These are phyloP conservation scores for Buddleja alternifolia DNA, from an alignment of 257 asterid genomes.

Conservation along the genomic window DNA sequence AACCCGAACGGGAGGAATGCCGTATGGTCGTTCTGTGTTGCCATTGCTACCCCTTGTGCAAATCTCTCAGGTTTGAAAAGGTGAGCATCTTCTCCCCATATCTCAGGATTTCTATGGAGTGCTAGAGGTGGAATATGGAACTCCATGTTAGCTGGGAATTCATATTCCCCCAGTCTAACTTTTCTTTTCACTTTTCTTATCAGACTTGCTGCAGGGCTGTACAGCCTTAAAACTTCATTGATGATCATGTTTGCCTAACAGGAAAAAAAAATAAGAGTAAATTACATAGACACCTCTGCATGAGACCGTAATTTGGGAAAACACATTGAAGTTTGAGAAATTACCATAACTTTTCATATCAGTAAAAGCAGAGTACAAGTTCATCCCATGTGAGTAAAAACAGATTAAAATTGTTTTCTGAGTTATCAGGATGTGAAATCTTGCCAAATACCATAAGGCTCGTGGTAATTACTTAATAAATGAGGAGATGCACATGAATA, in stretches of 20 bases:
- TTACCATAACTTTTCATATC: not conserved
- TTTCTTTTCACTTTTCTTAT: conserved; percentile 34
- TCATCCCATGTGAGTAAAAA: too few species aligned
- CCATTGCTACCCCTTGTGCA: conserved; percentile 41
- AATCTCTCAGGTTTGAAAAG: conserved; percentile 51
- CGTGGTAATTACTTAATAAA: too few species aligned
- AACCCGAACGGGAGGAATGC: conserved; percentile 50
- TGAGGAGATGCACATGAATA: too few species aligned
- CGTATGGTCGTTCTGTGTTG: conserved; percentile 46
- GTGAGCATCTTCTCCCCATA: conserved; percentile 50
- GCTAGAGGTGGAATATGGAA: conserved; percentile 37
- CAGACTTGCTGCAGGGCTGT: conserved; percentile 39
- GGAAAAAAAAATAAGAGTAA: not conserved
- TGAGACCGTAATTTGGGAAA: too few species aligned
- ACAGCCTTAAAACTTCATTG: conserved; percentile 45
- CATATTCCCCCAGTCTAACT: conserved; percentile 35
- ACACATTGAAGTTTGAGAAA: too few species aligned
- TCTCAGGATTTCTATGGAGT: conserved; percentile 33
- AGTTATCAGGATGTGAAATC: too few species aligned
- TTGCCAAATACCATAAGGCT: too few species aligned
- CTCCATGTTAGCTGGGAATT: conserved; percentile 40
- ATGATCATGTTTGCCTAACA: conserved; percentile 45
- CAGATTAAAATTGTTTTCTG: too few species aligned
- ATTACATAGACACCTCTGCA: too few species aligned
- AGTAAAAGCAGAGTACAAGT: too few species aligned